These are phyloP conservation scores for Nemania abortiva DNA, from an alignment of 2,329 filamentous ascomycete genomes.

Conservation along the genomic window DNA sequence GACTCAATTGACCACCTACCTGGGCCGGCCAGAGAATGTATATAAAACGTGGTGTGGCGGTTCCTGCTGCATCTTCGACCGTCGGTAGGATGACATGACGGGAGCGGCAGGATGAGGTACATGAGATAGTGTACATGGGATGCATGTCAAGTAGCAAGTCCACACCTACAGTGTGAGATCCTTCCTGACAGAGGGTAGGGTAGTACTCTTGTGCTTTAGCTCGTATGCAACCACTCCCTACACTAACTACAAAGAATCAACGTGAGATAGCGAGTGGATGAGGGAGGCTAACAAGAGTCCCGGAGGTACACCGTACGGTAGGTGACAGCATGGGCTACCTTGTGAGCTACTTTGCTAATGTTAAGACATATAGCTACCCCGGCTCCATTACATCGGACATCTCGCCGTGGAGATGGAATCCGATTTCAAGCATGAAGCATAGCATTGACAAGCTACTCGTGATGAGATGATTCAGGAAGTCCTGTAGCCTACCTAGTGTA, in stretches of 20 bases:
- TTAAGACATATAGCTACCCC: constrained; percentile 24
- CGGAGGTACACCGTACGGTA: constrained; percentile 8
- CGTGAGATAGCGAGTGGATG: constrained; percentile 33
- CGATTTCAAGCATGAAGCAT: constrained; percentile 17
- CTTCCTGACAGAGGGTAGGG: constrained; percentile 35
- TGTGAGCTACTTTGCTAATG: constrained; percentile 5
- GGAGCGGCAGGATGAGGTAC: constrained; percentile 34
- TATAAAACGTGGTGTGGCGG: constrained; percentile 39
- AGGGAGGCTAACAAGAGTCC: constrained; percentile 30
- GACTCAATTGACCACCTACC: constrained; percentile 6
- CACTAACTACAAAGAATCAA: constrained; percentile 30
- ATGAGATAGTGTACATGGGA: constrained; percentile 30
- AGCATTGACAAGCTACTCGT: not conserved
- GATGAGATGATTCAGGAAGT: not conserved
- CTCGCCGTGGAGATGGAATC: constrained; percentile 24
- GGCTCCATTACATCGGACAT: constrained; percentile 15
- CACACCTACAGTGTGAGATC: constrained; percentile 39
- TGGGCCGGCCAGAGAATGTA: constrained; percentile 35
- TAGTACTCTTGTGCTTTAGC: constrained; percentile 31
- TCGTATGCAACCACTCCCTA: constrained; percentile 32
- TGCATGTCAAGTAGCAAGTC: constrained; percentile 33
- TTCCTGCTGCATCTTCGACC: constrained; percentile 33
- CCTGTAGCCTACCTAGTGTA: not conserved
- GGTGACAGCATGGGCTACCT: constrained; percentile 17
- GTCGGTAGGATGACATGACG: constrained; percentile 23